phyloP scores from a whole-genome alignment of 1,284 basidiomycete species.

The Moniliella sp. region DNA sequence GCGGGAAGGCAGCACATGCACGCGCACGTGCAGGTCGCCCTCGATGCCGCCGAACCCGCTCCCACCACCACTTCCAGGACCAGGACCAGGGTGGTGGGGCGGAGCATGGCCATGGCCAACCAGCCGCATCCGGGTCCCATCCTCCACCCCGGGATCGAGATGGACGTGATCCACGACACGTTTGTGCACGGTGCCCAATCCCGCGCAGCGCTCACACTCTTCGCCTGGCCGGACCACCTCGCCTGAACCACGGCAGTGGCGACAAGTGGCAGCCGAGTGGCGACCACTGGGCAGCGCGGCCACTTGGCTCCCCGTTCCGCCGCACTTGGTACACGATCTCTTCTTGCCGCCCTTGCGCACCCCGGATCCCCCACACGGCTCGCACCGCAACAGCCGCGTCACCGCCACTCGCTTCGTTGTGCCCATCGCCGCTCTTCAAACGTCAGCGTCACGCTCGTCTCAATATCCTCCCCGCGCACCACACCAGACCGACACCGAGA shows the following conservation, averaged over 20 bases:
- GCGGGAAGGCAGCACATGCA: constrained; percentile 62
- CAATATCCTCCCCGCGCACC: constrained; percentile 60
- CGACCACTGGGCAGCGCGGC: constrained; percentile 81
- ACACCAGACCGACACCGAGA: no score
- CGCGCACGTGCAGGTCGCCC: constrained; percentile 70
- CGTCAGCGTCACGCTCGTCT: constrained; percentile 51
- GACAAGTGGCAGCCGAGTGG: constrained; percentile 88
- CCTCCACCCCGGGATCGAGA: constrained; percentile 64
- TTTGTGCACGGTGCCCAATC: constrained; percentile 65
- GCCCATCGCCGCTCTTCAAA: constrained; percentile 74
- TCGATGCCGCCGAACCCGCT: no score
- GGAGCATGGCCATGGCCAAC: constrained; percentile 68
- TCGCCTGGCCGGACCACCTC: constrained; percentile 55
- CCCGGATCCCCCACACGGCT: constrained; percentile 63
- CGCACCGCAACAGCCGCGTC: constrained; percentile 56
- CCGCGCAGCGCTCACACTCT: constrained; percentile 60
- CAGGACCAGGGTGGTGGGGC: constrained; percentile 43
- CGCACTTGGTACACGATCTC: constrained; percentile 56
- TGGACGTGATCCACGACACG: constrained; percentile 60
- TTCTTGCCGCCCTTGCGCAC: constrained; percentile 69
- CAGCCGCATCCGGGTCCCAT: constrained; percentile 78
- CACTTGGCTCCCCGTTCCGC: constrained; percentile 66
- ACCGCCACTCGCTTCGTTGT: constrained; percentile 55
- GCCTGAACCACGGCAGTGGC: constrained; percentile 62
- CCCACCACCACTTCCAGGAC: no score